A percentile compares a stretch with the other conserved stretches of the same genome.
Conservation (phyloP, 202 grass and related monocot genomes). For the Zoysia matrella region DNA sequence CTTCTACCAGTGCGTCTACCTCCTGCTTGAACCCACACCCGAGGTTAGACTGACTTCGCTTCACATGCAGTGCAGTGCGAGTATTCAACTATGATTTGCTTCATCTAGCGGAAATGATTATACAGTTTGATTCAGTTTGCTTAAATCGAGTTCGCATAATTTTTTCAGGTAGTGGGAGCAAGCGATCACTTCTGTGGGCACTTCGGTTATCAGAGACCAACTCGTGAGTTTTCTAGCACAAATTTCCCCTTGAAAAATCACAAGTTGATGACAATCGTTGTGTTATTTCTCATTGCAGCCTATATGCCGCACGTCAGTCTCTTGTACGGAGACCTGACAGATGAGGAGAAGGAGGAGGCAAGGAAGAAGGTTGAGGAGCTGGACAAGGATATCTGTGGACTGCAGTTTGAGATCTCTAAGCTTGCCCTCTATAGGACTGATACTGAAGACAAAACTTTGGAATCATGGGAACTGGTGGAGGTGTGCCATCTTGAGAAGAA, state of each 20-base stretch:
- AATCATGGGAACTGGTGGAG: too few relatives aligned
- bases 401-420: slow-evolving; percentile 50
- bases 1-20: slow-evolving; percentile 97
- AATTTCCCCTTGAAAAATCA: not conserved
- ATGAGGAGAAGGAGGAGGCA: slow-evolving; percentile 73
- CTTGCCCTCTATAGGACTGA: slow-evolving; percentile 59
- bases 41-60: slow-evolving; percentile 41
- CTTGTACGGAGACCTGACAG: slow-evolving; percentile 78
- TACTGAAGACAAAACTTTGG: slow-evolving; percentile 7
- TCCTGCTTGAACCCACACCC: slow-evolving; percentile 73
- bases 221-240: slow-evolving; percentile 50
- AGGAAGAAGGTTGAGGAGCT: slow-evolving; percentile 35
- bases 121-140: not conserved
- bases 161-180: slow-evolving; percentile 61
- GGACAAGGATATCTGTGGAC: slow-evolving; percentile 52
- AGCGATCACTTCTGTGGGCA: slow-evolving; percentile 68
- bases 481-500: too few relatives aligned
- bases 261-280: not conserved
- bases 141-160: not conserved
- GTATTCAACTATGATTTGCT: not conserved
- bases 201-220: slow-evolving; percentile 67
- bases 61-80: not conserved
- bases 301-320: slow-evolving; percentile 87
- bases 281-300: slow-evolving; percentile 47
- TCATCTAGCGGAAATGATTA: not conserved